phyloP scores from a whole-genome alignment of 129 eudicot genomes.

The Ambrosia artemisiifolia region DNA sequence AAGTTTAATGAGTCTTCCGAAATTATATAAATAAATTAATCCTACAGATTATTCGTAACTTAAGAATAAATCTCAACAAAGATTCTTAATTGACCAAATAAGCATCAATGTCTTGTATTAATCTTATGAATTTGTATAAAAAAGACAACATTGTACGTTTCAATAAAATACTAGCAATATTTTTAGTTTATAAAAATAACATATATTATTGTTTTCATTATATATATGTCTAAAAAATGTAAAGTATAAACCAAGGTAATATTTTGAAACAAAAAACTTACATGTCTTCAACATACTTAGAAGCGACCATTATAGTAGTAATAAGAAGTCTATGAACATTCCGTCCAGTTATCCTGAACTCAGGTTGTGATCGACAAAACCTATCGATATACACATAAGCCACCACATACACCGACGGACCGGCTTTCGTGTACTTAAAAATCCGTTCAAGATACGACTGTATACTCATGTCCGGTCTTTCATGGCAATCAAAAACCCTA shows the following conservation, averaged over 20 bases:
- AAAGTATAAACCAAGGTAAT: too few species aligned
- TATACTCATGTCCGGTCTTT: slow-evolving; percentile 72
- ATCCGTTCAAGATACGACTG: slow-evolving; percentile 79
- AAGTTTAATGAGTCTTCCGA: neutral
- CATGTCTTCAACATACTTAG: slow-evolving; percentile 92
- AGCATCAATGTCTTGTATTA: neutral
- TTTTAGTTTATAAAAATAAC: slow-evolving; percentile 1
- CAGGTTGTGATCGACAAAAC: slow-evolving; percentile 53
- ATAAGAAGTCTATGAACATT: slow-evolving; percentile 88
- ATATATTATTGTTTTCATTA: too few species aligned
- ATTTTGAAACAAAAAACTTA: too few species aligned
- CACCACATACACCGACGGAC: slow-evolving; percentile 82
- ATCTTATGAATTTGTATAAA: neutral
- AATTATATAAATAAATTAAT: too few species aligned
- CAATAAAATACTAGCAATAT: too few species aligned
- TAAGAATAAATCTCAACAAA: neutral
- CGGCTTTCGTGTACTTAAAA: slow-evolving; percentile 73
- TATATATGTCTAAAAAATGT: too few species aligned
- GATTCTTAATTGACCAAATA: neutral
- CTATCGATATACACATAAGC: slow-evolving; percentile 85
- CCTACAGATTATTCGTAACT: neutral
- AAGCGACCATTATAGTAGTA: slow-evolving; percentile 85
- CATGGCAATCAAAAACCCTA: slow-evolving; percentile 55
- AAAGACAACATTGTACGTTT: neutral
- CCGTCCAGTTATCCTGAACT: slow-evolving; percentile 51